Evolutionary conservation across 2,329 filamentous ascomycete species (phyloP).

Genomic region (Zymoseptoria brevis): DNA sequence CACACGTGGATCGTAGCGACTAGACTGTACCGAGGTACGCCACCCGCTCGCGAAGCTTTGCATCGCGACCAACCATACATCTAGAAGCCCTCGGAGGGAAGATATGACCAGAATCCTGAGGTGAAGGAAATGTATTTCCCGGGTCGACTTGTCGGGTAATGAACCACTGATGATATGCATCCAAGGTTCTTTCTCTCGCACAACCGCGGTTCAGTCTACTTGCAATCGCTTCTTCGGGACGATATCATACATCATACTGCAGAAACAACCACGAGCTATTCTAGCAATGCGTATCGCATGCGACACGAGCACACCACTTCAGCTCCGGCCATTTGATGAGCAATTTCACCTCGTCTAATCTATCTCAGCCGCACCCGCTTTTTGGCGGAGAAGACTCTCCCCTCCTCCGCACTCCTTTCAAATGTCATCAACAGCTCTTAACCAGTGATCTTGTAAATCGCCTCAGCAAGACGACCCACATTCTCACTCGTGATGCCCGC

Average conservation of each 20-base stretch:
- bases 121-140: neutral
- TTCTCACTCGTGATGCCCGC: conserved; percentile 75
- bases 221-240: too few species aligned
- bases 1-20: conserved; percentile 8
- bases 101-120: neutral
- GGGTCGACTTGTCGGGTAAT: neutral
- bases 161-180: neutral
- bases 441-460: conserved; percentile 77
- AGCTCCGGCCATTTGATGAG: too few species aligned
- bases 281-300: too few species aligned
- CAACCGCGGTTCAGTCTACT: too few species aligned
- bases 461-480: conserved; percentile 70
- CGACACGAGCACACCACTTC: too few species aligned
- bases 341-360: too few species aligned
- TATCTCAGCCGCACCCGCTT: too few species aligned
- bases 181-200: too few species aligned
- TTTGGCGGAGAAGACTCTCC: too few species aligned
- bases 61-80: neutral
- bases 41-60: neutral
- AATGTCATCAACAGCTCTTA: conserved; percentile 18
- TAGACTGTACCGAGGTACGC: neutral
- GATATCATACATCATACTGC: too few species aligned
- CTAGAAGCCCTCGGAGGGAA: neutral
- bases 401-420: too few species aligned
- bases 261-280: too few species aligned